These are phyloP conservation scores for Pseudomonodictys pantanalensis DNA, from an alignment of 495 filamentous ascomycete genomes.

Conservation along the genomic window DNA sequence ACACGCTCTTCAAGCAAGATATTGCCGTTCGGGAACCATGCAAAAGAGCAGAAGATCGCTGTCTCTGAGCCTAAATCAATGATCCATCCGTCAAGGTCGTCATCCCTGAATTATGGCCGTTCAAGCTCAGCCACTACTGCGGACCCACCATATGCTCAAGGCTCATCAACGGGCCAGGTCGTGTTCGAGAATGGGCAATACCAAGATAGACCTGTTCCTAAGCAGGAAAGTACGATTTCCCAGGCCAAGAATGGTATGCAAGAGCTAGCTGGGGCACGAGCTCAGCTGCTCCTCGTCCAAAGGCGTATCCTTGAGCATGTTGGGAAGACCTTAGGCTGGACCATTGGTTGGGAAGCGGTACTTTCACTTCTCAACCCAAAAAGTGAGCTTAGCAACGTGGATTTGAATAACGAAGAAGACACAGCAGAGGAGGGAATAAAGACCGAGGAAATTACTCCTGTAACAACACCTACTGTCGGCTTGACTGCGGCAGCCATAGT, in stretches of 20 bases:
- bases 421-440: constrained; percentile 40
- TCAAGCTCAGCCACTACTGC: constrained; percentile 10
- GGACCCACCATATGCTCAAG: constrained; percentile 31
- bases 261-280: constrained; percentile 77
- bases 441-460: not conserved
- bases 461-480: constrained; percentile 14
- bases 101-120: constrained; percentile 45
- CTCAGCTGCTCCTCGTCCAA: constrained; percentile 75
- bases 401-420: constrained; percentile 42
- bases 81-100: constrained; percentile 58
- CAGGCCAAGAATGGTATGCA: constrained; percentile 57
- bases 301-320: constrained; percentile 73
- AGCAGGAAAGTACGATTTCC: constrained; percentile 9
- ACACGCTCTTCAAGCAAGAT: constrained; percentile 45
- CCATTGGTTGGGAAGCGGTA: constrained; percentile 68
- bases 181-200: constrained; percentile 31
- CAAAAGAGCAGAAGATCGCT: constrained; percentile 44
- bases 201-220: constrained; percentile 25
- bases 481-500: constrained; percentile 22
- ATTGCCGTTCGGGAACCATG: constrained; percentile 44
- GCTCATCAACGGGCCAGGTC: constrained; percentile 24
- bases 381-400: constrained; percentile 55
- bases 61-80: constrained; percentile 57
- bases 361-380: constrained; percentile 53
- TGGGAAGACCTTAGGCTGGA: constrained; percentile 72